A percentile compares a stretch with the other conserved stretches of the same genome.
Conservation (phyloP, 345 rosid species). For the Carallia brachiata region DNA sequence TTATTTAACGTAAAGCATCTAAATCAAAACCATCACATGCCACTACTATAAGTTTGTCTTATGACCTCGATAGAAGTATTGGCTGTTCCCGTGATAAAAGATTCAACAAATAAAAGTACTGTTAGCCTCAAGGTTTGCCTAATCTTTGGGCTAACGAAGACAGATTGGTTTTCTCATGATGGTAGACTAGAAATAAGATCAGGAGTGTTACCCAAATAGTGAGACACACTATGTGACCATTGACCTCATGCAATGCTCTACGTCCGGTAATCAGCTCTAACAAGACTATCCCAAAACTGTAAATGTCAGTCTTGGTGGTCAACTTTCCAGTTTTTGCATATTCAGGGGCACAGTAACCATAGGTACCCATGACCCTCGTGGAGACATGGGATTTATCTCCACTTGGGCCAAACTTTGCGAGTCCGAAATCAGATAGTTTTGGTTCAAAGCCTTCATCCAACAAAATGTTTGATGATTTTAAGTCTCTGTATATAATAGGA, state of each 20-base stretch:
- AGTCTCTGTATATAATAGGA: constrained; percentile 18
- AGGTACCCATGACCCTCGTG: constrained; percentile 24
- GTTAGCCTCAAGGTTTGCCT: background rate
- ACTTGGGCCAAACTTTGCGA: constrained; percentile 19
- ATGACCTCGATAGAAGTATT: too few species aligned
- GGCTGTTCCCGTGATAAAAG: too few species aligned
- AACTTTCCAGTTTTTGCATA: constrained; percentile 20
- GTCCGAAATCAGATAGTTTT: constrained; percentile 26
- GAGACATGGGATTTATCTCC: constrained; percentile 21
- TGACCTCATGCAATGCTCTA: constrained; percentile 13
- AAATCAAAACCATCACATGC: too few species aligned
- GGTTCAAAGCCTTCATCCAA: constrained; percentile 15
- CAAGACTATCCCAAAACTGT: constrained; percentile 19
- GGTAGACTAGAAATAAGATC: constrained; percentile 7
- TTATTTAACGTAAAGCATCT: too few species aligned
- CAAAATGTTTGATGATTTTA: constrained; percentile 22
- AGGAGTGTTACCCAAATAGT: constrained; percentile 14
- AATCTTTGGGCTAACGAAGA: background rate
- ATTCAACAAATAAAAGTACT: too few species aligned
- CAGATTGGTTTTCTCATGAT: constrained; percentile 12
- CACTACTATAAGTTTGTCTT: too few species aligned
- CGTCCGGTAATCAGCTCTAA: constrained; percentile 25
- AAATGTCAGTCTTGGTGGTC: constrained; percentile 20
- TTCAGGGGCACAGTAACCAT: constrained; percentile 23
- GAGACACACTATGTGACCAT: constrained; percentile 5